These are phyloP conservation scores for Alternaria rosae DNA, from an alignment of 2,329 filamentous ascomycete genomes.

Conservation along the genomic window DNA sequence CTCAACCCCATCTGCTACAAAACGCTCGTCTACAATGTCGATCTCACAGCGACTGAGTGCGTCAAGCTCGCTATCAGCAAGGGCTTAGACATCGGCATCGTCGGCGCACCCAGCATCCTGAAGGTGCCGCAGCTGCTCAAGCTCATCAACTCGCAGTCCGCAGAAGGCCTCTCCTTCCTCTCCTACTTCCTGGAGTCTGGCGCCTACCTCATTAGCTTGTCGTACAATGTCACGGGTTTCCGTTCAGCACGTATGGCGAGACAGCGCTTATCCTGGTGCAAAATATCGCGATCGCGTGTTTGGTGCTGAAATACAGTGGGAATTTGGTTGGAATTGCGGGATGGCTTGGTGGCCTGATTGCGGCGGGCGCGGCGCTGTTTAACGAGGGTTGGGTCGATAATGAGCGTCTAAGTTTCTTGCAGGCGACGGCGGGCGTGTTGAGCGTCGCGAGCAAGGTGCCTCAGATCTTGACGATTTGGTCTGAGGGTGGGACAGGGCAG, in stretches of 20 bases:
- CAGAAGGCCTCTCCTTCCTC: conserved; percentile 85
- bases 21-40: conserved; percentile 84
- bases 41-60: conserved; percentile 78
- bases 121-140: conserved; percentile 98
- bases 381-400: conserved; percentile 70
- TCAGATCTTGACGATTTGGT: conserved; percentile 89
- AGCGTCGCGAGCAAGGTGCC: conserved; percentile 91
- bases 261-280: conserved; percentile 90
- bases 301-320: conserved; percentile 85
- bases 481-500: conserved; percentile 89
- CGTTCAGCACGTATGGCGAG: conserved; percentile 97
- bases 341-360: conserved; percentile 79
- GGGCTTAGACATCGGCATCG: conserved; percentile 90
- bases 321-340: conserved; percentile 72
- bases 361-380: conserved; percentile 74
- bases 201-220: conserved; percentile 85
- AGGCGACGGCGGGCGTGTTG: conserved; percentile 83
- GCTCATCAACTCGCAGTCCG: conserved; percentile 79
- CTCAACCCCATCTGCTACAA: conserved; percentile 85
- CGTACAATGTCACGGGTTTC: conserved; percentile 93
- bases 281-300: conserved; percentile 85
- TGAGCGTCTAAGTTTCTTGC: conserved; percentile 74
- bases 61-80: conserved; percentile 91
- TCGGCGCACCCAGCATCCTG: conserved; percentile 86
- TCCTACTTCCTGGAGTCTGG: conserved; percentile 92